A percentile compares a stretch with the other conserved stretches of the same genome.
Evolutionary conservation across 2,329 filamentous ascomycete genomes (phyloP).

Genomic region (Aspergillaceae sp.): DNA sequence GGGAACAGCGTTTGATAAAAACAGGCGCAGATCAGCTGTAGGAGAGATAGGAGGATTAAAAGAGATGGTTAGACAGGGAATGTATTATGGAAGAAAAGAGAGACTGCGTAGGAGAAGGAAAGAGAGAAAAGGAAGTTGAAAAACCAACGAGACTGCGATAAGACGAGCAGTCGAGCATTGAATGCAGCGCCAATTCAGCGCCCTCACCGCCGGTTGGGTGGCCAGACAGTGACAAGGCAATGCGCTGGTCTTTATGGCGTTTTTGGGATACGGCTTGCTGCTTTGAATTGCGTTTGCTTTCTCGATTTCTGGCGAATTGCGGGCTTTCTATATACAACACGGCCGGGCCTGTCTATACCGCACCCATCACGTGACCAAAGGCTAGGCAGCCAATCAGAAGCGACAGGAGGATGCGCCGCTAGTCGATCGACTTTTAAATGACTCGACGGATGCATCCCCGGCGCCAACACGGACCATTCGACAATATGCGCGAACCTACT

Average conservation of each 20-base stretch:
- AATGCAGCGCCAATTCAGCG: conserved; percentile 1
- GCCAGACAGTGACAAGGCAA: too few species aligned
- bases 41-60: not conserved
- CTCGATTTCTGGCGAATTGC: too few species aligned
- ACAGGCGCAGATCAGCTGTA: not conserved
- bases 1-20: not conserved
- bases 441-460: not conserved
- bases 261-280: too few species aligned
- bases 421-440: too few species aligned
- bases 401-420: not conserved
- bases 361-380: not conserved
- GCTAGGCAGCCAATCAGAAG: not conserved
- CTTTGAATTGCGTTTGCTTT: too few species aligned
- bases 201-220: not conserved
- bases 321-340: too few species aligned
- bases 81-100: not conserved
- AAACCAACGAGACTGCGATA: conserved; percentile 1
- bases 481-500: too few species aligned
- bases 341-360: not conserved
- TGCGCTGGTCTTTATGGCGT: too few species aligned
- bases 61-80: not conserved
- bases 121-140: conserved; percentile 2
- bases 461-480: not conserved
- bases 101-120: not conserved
- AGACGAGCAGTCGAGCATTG: not conserved